Conservation (phyloP, 1,139 yeast genomes). For the Lodderomyces elongisporus region DNA sequence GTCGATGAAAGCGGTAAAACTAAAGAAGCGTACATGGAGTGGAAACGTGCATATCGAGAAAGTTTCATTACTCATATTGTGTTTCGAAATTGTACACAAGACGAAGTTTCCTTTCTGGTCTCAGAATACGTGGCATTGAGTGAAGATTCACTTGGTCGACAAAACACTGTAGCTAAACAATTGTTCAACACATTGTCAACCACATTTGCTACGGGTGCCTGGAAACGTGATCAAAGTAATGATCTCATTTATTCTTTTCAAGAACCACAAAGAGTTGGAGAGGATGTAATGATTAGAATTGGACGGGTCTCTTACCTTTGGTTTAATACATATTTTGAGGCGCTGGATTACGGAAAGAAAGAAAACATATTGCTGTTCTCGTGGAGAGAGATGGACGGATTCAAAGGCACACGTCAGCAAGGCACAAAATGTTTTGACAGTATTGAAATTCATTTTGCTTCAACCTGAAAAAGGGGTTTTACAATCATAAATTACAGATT, state of each 20-base stretch:
- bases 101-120: background rate
- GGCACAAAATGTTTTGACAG: constrained; percentile 53
- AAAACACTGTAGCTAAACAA: constrained; percentile 4
- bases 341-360: background rate
- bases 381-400: constrained; percentile 72
- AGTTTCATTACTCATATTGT: background rate
- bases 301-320: constrained; percentile 12
- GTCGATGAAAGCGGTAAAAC: constrained; percentile 4
- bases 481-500: too few relatives aligned
- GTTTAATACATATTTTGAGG: constrained; percentile 13
- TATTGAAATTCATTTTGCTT: constrained; percentile 32
- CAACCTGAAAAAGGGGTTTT: too few relatives aligned
- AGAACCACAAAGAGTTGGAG: constrained; percentile 1
- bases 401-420: constrained; percentile 50
- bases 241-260: constrained; percentile 1
- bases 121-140: constrained; percentile 1
- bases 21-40: constrained; percentile 2
- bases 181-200: constrained; percentile 1
- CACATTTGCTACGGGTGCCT: background rate
- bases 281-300: constrained; percentile 11
- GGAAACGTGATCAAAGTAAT: background rate
- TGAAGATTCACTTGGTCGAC: background rate
- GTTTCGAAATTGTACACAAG: constrained; percentile 1
- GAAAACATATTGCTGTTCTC: constrained; percentile 3
- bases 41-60: background rate